A percentile compares a stretch with the other conserved stretches of the same genome.
Evolutionary conservation across 495 filamentous ascomycete species (phyloP).

Genomic region (Cetradonia linearis): DNA sequence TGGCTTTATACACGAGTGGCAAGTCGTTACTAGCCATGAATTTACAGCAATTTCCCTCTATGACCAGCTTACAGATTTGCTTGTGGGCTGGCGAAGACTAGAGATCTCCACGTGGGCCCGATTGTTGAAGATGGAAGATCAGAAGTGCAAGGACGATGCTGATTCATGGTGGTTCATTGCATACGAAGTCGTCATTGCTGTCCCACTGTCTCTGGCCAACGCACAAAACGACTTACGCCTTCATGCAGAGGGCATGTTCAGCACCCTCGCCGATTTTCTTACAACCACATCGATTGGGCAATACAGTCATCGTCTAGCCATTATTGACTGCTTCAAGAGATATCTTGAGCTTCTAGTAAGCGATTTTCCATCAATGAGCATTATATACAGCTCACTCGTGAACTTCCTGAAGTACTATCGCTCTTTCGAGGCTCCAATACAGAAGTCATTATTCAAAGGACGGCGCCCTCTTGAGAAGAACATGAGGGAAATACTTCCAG

Average conservation of each 20-base stretch:
- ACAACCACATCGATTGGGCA: constrained; percentile 66
- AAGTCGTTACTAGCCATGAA: constrained; percentile 71
- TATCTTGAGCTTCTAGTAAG: constrained; percentile 45
- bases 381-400: constrained; percentile 48
- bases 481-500: constrained; percentile 78
- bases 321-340: constrained; percentile 61
- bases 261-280: constrained; percentile 66
- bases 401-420: constrained; percentile 69
- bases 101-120: constrained; percentile 87
- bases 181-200: constrained; percentile 75
- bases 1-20: constrained; percentile 79
- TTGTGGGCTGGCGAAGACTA: constrained; percentile 78
- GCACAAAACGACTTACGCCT: constrained; percentile 44
- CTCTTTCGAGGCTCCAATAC: constrained; percentile 54
- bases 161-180: constrained; percentile 94
- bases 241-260: constrained; percentile 58
- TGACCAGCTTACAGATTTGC: constrained; percentile 61
- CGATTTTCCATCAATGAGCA: constrained; percentile 44
- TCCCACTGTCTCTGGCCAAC: constrained; percentile 50
- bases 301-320: constrained; percentile 56
- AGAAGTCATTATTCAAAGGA: constrained; percentile 51
- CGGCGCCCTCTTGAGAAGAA: constrained; percentile 65
- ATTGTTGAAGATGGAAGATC: constrained; percentile 75
- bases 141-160: constrained; percentile 62
- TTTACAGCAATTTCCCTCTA: constrained; percentile 60